Evolutionary conservation across 257 asterid species (phyloP), one percentile per base, ranked within the genome.

Genomic region (Thymus quinquecostatus): DNA sequence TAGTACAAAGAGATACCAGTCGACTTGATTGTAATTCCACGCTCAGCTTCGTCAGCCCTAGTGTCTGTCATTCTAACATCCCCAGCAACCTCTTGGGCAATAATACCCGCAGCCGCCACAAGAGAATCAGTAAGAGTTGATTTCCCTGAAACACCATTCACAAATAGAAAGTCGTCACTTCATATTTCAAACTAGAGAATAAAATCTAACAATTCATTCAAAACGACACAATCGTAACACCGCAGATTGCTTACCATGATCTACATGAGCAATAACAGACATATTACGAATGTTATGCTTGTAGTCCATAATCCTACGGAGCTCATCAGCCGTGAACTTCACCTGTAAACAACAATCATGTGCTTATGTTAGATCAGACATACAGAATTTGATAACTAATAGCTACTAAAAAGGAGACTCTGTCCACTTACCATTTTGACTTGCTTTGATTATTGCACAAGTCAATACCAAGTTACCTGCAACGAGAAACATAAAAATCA

Each of bases 271-370:
- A 50, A 66, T 49, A 34, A 66, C 72, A 66, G 72, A 66, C 72
- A 66, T 82, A 13, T 66, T 66, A 66, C 72, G 61, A 21, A 66
- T 66, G 38, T 66, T 66, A n/a, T 66, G 61, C 50, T 66, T 66
- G 50, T n/a, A 38, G 78, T 86, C 91, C 91, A 86, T 86, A 64
- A 86, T 86, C 60, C 51, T 74, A 1, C 91, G 87, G 67, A 82
- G 89, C 82, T 75, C 89, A 29, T 84, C 89, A 0, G 87, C 82
- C 10, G 92, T 79, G 74, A 86, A 86, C 86, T 86, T 86, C 79
- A 84, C 92, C 88, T 86, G 88, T 11, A 70, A 14, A 60, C 8
- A 64, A 51, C 47, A 69, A 33, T 33, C 10, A 56, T 36, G 49
- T 3, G 12, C 9, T 43, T 3, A 2, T 28, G 70, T 75, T 9